A percentile compares a stretch with the other conserved stretches of the same genome.
Evolutionary conservation across 768 basidiomycete species (phyloP).

Genomic region (Leccinum barrowsii): DNA sequence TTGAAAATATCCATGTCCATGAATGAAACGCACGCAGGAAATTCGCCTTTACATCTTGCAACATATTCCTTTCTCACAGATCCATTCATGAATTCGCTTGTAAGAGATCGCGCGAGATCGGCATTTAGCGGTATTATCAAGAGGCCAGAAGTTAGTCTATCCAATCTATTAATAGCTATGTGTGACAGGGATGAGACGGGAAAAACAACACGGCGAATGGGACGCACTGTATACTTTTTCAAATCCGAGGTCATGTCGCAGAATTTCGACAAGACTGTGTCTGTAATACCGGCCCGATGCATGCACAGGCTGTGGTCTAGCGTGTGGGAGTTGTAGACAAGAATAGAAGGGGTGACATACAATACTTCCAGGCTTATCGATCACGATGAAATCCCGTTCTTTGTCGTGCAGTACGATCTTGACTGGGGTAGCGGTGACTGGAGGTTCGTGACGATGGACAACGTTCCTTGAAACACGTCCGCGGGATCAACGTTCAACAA

Average conservation of each 20-base stretch:
- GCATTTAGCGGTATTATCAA: conserved; percentile 87
- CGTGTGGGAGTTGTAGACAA: background rate
- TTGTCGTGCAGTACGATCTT: conserved; percentile 74
- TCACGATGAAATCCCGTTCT: conserved; percentile 81
- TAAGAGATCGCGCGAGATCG: conserved; percentile 63
- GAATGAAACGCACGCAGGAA: conserved; percentile 66
- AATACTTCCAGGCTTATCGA: conserved; percentile 96
- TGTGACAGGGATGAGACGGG: background rate
- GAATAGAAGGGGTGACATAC: conserved; percentile 50
- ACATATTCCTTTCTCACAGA: conserved; percentile 90
- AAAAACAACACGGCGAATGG: background rate
- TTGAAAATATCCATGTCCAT: background rate
- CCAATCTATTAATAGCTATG: conserved; percentile 88
- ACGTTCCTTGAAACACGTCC: conserved; percentile 58
- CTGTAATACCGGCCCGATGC: conserved; percentile 86
- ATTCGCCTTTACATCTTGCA: conserved; percentile 80
- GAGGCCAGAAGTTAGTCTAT: conserved; percentile 90
- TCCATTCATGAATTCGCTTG: conserved; percentile 78
- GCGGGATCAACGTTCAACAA: conserved; percentile 4
- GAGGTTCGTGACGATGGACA: conserved; percentile 96
- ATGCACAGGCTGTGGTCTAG: conserved; percentile 70
- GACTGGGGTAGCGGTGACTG: conserved; percentile 81
- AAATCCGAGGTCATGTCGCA: conserved; percentile 80
- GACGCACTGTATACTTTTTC: conserved; percentile 78
- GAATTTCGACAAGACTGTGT: conserved; percentile 84